phyloP scores from a whole-genome alignment of 1,284 basidiomycete genomes.

The Waitea zeae region DNA sequence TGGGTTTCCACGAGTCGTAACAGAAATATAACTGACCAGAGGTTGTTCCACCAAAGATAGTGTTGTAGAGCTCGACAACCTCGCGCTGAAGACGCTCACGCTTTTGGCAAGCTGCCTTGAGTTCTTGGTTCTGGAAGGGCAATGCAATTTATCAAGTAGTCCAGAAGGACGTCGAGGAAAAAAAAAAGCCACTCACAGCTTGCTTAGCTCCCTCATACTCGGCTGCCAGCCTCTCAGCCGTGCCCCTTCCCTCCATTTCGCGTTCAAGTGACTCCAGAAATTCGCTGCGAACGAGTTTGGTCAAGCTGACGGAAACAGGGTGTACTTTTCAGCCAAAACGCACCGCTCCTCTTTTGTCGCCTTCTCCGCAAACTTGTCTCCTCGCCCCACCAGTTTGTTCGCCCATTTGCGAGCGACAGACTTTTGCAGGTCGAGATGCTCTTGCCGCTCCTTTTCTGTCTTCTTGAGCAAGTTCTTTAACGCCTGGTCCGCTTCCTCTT shows the following conservation, averaged over 20 bases:
- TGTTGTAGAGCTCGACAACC: neutral
- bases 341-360: neutral
- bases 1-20: neutral
- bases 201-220: too few relatives aligned
- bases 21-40: too few relatives aligned
- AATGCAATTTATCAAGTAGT: too few relatives aligned
- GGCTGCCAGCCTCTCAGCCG: too few relatives aligned
- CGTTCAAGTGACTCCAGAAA: too few relatives aligned
- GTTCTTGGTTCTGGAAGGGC: neutral
- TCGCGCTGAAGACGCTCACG: neutral
- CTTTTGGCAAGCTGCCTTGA: neutral
- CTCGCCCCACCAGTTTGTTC: neutral
- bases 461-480: neutral
- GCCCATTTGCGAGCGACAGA: neutral
- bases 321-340: too few relatives aligned
- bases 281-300: too few relatives aligned
- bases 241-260: too few relatives aligned
- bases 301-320: too few relatives aligned
- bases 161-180: too few relatives aligned
- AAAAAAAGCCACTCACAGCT: too few relatives aligned
- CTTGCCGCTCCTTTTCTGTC: neutral
- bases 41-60: neutral
- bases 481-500: neutral
- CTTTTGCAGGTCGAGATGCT: neutral
- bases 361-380: neutral